Conservation (phyloP, 1,139 yeast genomes). For the Kluyveromyces marxianus region DNA sequence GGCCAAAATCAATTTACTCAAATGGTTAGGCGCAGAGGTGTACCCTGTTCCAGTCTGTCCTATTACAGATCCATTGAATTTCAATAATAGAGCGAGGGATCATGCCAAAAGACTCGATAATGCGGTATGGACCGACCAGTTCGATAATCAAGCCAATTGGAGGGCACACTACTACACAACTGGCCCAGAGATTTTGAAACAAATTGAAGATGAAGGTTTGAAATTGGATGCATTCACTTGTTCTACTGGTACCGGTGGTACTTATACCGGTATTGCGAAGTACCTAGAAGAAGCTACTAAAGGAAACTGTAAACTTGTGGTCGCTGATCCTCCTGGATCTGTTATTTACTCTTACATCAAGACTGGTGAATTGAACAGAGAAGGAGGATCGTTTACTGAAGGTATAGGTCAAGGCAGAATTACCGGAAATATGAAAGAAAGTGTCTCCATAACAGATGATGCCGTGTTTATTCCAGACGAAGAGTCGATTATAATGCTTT, state of each 20-base stretch:
- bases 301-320: slow-evolving; percentile 50
- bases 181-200: slow-evolving; percentile 93
- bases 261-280: slow-evolving; percentile 76
- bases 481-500: slow-evolving; percentile 71
- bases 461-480: slow-evolving; percentile 68
- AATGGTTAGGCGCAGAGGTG: slow-evolving; percentile 75
- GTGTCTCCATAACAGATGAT: slow-evolving; percentile 62
- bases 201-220: slow-evolving; percentile 35
- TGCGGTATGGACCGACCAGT: slow-evolving; percentile 90
- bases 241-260: slow-evolving; percentile 88
- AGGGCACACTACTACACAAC: slow-evolving; percentile 87
- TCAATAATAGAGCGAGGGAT: slow-evolving; percentile 76
- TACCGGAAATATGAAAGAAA: slow-evolving; percentile 72
- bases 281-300: slow-evolving; percentile 60
- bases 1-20: slow-evolving; percentile 64
- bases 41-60: slow-evolving; percentile 89
- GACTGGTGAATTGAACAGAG: slow-evolving; percentile 56
- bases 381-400: slow-evolving; percentile 84
- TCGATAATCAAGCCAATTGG: slow-evolving; percentile 79
- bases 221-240: slow-evolving; percentile 79
- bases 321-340: slow-evolving; percentile 94
- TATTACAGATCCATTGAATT: slow-evolving; percentile 69
- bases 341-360: slow-evolving; percentile 72
- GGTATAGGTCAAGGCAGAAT: slow-evolving; percentile 95
- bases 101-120: slow-evolving; percentile 69